phyloP scores from a whole-genome alignment of 192 early-diverging fungal genomes.

The Coemansia sp. region DNA sequence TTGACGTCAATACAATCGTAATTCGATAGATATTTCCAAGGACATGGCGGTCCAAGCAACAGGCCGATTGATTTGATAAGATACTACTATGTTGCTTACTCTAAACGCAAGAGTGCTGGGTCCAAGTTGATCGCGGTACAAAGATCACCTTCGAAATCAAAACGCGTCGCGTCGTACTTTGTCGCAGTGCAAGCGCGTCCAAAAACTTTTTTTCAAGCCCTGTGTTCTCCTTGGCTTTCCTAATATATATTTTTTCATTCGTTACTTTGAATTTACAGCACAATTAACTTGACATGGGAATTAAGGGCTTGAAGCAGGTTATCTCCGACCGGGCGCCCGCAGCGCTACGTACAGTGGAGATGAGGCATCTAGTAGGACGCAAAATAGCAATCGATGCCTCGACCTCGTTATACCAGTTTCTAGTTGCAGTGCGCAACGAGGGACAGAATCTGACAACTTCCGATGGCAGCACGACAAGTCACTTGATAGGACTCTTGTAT shows the following conservation, averaged over 20 bases:
- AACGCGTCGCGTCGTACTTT: not conserved
- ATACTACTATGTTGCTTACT: too few species aligned
- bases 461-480: constrained; percentile 92
- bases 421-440: constrained; percentile 93
- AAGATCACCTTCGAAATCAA: not conserved
- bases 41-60: too few species aligned
- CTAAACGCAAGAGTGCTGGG: not conserved
- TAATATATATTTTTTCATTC: not conserved
- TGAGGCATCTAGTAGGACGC: constrained; percentile 88
- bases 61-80: too few species aligned
- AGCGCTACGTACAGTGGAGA: constrained; percentile 81
- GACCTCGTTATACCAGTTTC: constrained; percentile 98
- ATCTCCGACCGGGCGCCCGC: constrained; percentile 89
- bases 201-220: not conserved
- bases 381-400: constrained; percentile 99
- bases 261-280: not conserved
- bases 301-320: constrained; percentile 87
- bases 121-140: not conserved
- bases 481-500: constrained; percentile 96
- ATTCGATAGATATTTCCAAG: too few species aligned
- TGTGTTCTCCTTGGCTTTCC: not conserved
- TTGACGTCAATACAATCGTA: too few species aligned
- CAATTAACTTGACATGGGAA: constrained; percentile 62
- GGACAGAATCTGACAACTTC: constrained; percentile 90
- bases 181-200: not conserved